These are phyloP conservation scores for Colletotrichum sp. DNA, from an alignment of 2,329 filamentous ascomycete genomes.

Conservation along the genomic window DNA sequence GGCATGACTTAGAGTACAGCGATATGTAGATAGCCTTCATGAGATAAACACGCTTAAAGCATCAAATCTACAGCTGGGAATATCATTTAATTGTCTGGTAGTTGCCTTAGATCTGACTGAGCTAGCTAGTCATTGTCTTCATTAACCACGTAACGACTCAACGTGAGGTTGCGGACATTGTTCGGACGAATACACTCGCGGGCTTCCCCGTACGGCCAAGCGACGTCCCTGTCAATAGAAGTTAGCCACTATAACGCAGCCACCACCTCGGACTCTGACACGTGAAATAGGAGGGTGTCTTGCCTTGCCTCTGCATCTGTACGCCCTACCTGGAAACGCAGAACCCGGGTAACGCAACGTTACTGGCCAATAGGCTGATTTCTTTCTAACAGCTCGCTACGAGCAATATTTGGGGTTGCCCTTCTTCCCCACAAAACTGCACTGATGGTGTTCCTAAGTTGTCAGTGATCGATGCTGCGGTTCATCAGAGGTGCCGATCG, in stretches of 20 bases:
- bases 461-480: background rate
- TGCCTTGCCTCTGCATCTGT: background rate
- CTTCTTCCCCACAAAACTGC: background rate
- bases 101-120: accelerated
- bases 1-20: background rate
- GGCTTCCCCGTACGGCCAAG: background rate
- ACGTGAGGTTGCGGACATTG: background rate
- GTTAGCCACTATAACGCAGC: background rate
- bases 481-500: background rate
- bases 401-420: background rate
- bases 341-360: background rate
- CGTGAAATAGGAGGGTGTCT: background rate
- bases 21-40: background rate
- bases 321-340: background rate
- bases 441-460: background rate
- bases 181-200: background rate
- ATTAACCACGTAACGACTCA: background rate
- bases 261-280: background rate
- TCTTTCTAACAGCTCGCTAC: background rate
- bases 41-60: background rate
- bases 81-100: background rate
- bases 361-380: background rate
- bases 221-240: background rate
- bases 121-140: background rate
- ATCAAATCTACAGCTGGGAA: background rate